Evolutionary conservation across 2,329 filamentous ascomycete genomes (phyloP).

Genomic region (Coleophoma crateriformis): DNA sequence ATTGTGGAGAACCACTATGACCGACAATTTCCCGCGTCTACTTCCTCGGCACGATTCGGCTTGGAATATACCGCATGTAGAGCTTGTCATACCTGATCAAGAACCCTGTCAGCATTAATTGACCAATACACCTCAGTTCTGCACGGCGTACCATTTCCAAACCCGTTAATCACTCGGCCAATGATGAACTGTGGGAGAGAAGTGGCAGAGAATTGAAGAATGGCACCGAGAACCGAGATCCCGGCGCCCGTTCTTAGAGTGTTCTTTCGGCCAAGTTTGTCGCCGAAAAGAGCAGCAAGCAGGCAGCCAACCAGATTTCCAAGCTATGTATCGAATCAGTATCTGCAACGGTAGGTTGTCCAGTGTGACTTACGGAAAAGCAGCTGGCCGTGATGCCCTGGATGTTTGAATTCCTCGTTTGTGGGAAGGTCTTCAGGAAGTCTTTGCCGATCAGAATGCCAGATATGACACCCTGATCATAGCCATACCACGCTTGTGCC

Average conservation of each 20-base stretch:
- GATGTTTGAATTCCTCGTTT: constrained; percentile 28
- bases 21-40: constrained; percentile 13
- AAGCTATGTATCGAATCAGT: constrained; percentile 3
- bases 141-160: constrained; percentile 34
- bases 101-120: not conserved
- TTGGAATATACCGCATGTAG: constrained; percentile 15
- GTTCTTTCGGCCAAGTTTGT: constrained; percentile 13
- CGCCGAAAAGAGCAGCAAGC: constrained; percentile 12
- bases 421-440: constrained; percentile 48
- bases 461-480: constrained; percentile 67
- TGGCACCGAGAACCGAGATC: constrained; percentile 34
- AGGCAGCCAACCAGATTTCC: constrained; percentile 13
- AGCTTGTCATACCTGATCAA: constrained; percentile 8
- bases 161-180: constrained; percentile 38
- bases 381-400: constrained; percentile 39
- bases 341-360: not conserved
- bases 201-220: constrained; percentile 30
- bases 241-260: constrained; percentile 10
- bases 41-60: constrained; percentile 12
- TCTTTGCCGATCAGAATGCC: constrained; percentile 62
- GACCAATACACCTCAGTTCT: not conserved
- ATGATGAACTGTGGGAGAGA: constrained; percentile 47
- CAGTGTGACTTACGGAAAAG: constrained; percentile 30
- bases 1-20: constrained; percentile 40
- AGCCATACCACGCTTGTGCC: constrained; percentile 27